Conservation (phyloP, 73 alveolate species). For the Effrenium voratum region DNA sequence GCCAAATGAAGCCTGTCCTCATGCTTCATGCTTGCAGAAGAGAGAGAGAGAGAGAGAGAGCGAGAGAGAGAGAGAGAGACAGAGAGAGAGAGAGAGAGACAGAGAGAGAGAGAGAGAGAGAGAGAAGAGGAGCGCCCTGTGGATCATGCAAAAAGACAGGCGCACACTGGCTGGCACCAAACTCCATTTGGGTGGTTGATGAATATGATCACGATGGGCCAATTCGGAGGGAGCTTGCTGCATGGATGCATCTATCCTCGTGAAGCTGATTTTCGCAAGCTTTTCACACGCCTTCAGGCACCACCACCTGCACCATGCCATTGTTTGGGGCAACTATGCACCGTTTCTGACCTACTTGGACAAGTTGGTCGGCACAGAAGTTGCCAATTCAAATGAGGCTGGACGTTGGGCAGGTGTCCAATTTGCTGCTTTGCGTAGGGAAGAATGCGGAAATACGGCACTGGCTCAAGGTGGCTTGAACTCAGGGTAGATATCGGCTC, state of each 20-base stretch:
- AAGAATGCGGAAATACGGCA: too few relatives aligned
- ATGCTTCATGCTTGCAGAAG: too few relatives aligned
- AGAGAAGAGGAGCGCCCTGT: neutral
- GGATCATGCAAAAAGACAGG: neutral
- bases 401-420: neutral
- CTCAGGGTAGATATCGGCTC: too few relatives aligned
- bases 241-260: neutral
- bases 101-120: neutral
- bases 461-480: too few relatives aligned
- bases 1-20: too few relatives aligned
- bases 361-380: conserved; percentile 78
- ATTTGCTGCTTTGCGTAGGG: too few relatives aligned
- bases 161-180: conserved; percentile 94
- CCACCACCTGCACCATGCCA: conserved; percentile 85
- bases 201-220: conserved; percentile 47
- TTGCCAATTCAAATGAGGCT: conserved; percentile 9
- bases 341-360: conserved; percentile 64
- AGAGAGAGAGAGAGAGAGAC: too few relatives aligned
- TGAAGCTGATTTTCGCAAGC: neutral
- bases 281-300: conserved; percentile 1
- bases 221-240: conserved; percentile 88
- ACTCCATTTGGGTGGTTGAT: conserved; percentile 66
- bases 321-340: conserved; percentile 93
- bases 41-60: too few relatives aligned
- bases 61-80: too few relatives aligned